phyloP scores from a whole-genome alignment of 768 basidiomycete genomes.

The Porpolomopsis calyptriformis region DNA sequence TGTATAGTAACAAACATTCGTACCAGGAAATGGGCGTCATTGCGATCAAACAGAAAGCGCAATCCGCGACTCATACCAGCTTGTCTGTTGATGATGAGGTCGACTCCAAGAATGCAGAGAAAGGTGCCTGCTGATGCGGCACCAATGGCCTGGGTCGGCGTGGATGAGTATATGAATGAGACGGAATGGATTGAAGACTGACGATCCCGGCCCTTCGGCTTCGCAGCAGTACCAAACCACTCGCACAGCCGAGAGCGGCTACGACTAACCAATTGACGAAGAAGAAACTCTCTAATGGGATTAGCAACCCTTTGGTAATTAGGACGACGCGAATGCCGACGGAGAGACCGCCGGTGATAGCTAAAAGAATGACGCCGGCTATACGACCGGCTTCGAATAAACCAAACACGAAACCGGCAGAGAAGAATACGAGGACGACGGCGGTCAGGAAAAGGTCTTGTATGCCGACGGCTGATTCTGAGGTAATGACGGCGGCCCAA shows the following conservation, averaged over 20 bases:
- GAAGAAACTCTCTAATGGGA: conserved; percentile 25
- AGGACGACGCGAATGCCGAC: conserved; percentile 46
- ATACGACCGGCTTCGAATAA: conserved; percentile 39
- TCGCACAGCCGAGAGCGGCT: conserved; percentile 31
- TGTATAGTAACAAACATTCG: conserved; percentile 15
- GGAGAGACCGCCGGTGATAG: conserved; percentile 45
- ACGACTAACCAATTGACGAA: conserved; percentile 45
- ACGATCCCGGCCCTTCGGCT: conserved; percentile 42
- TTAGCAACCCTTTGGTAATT: conserved; percentile 38
- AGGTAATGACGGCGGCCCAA: conserved; percentile 56
- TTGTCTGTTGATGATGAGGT: conserved; percentile 47
- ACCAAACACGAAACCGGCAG: conserved; percentile 42
- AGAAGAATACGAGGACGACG: conserved; percentile 40
- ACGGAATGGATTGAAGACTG: conserved; percentile 20
- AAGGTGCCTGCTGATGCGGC: conserved; percentile 57
- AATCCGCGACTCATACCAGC: conserved; percentile 54
- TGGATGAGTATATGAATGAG: neutral
- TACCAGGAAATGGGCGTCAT: conserved; percentile 45
- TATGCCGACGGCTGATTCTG: conserved; percentile 36
- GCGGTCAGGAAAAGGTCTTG: conserved; percentile 41
- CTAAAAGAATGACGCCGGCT: conserved; percentile 36
- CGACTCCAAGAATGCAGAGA: conserved; percentile 42
- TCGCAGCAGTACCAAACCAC: conserved; percentile 33
- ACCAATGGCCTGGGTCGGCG: conserved; percentile 33
- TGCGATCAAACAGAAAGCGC: conserved; percentile 53